Conservation (phyloP, 2,329 filamentous ascomycete genomes). For the Mycosphaerelloides madeirae region DNA sequence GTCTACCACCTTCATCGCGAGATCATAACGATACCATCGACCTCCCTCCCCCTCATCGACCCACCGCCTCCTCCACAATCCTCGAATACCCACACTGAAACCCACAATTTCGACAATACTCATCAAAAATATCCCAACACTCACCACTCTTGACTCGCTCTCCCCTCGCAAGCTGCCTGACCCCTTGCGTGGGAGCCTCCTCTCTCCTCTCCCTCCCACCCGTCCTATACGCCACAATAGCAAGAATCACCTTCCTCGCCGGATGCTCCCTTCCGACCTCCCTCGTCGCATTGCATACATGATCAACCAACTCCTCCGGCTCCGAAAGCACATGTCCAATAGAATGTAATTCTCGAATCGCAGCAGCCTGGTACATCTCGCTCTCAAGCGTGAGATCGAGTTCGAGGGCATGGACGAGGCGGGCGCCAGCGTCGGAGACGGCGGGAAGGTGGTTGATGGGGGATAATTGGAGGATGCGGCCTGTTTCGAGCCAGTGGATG, state of each 20-base stretch:
- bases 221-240: background rate
- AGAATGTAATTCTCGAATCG: background rate
- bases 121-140: background rate
- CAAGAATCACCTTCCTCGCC: slow-evolving; percentile 1
- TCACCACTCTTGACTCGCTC: background rate
- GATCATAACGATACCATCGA: too few relatives aligned
- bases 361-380: background rate
- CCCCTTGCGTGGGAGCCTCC: too few relatives aligned
- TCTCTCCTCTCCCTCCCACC: background rate
- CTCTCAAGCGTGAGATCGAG: background rate
- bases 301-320: background rate
- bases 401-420: background rate
- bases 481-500: background rate
- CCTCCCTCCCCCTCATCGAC: too few relatives aligned
- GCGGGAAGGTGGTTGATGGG: background rate
- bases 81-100: background rate
- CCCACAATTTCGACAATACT: background rate
- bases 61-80: background rate
- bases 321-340: background rate
- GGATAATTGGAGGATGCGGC: background rate
- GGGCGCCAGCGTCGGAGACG: background rate
- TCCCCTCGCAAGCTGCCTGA: background rate
- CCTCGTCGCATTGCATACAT: background rate
- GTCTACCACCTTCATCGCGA: too few relatives aligned
- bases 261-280: background rate